Conservation (phyloP, 768 basidiomycete species). For the Clitopilus hobsonii region DNA sequence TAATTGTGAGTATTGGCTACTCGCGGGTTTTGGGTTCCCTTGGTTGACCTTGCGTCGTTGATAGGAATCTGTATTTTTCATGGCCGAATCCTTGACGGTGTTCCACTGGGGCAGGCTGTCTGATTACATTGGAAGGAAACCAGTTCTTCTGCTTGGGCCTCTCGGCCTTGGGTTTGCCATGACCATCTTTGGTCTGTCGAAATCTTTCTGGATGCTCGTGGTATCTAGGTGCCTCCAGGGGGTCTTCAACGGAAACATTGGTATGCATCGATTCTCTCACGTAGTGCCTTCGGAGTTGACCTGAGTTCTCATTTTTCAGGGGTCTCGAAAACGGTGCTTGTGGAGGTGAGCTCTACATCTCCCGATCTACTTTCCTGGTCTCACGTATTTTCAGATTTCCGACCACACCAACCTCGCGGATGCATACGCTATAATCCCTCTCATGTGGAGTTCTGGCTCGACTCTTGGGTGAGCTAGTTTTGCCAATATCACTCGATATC, state of each 20-base stretch:
- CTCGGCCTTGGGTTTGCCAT: conserved; percentile 24
- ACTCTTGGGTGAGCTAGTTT: conserved; percentile 16
- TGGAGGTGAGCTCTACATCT: not conserved
- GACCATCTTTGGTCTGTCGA: conserved; percentile 28
- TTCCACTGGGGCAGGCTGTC: conserved; percentile 30
- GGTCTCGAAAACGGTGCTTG: not conserved
- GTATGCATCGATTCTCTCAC: conserved; percentile 7
- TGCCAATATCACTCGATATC: not conserved
- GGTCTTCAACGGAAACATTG: conserved; percentile 37
- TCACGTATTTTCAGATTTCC: conserved; percentile 7
- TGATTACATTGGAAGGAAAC: conserved; percentile 30
- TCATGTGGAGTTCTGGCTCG: conserved; percentile 21
- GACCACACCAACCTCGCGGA: conserved; percentile 15
- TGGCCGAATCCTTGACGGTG: conserved; percentile 28
- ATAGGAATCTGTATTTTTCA: conserved; percentile 35
- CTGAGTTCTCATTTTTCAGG: not conserved
- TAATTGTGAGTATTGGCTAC: conserved; percentile 37
- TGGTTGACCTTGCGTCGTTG: not conserved
- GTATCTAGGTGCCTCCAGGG: conserved; percentile 25
- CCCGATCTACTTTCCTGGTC: not conserved
- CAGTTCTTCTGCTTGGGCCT: conserved; percentile 27
- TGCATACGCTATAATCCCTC: conserved; percentile 14
- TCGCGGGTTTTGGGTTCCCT: conserved; percentile 3
- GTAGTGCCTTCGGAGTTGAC: not conserved
- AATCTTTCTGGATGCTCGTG: conserved; percentile 23